These are phyloP conservation scores for Ruellia speciosa DNA, from an alignment of 305 asterid genomes.

Conservation along the genomic window DNA sequence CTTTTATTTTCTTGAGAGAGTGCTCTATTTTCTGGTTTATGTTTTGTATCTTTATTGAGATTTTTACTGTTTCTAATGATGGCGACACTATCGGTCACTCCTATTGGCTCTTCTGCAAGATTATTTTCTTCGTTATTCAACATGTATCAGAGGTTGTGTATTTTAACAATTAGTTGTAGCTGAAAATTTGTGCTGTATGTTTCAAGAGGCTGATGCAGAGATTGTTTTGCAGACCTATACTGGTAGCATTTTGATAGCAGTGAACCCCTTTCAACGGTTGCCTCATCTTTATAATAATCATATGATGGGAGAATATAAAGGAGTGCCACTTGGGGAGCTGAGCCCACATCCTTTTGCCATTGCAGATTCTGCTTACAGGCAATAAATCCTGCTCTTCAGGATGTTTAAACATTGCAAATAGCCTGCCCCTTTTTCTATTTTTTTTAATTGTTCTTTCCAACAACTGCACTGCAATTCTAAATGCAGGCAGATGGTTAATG, in stretches of 20 bases:
- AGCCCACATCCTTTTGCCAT: conserved; percentile 66
- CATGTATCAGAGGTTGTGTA: background rate
- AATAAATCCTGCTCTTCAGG: conserved; percentile 24
- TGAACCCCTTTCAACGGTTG: conserved; percentile 70
- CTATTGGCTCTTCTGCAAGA: background rate
- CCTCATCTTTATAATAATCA: conserved; percentile 54
- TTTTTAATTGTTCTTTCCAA: conserved; percentile 9
- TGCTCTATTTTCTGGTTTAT: background rate
- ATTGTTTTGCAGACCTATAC: conserved; percentile 58
- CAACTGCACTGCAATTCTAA: conserved; percentile 8
- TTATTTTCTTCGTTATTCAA: conserved; percentile 3
- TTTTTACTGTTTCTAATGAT: background rate
- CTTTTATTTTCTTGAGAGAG: background rate
- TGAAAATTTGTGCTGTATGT: background rate
- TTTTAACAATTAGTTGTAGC: conserved; percentile 4
- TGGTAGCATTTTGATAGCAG: conserved; percentile 77
- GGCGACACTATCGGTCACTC: background rate
- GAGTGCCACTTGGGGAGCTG: conserved; percentile 62
- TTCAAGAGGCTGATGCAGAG: background rate
- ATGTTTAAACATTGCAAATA: conserved; percentile 7
- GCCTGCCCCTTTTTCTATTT: conserved; percentile 6
- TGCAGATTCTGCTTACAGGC: conserved; percentile 82
- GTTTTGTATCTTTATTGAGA: background rate
- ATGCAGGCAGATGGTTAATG: conserved; percentile 70
- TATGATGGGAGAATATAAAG: conserved; percentile 66